Evolutionary conservation across 345 rosid genomes (phyloP), one percentile per base, ranked within the genome.

Genomic region (Eutrema japonicum): DNA sequence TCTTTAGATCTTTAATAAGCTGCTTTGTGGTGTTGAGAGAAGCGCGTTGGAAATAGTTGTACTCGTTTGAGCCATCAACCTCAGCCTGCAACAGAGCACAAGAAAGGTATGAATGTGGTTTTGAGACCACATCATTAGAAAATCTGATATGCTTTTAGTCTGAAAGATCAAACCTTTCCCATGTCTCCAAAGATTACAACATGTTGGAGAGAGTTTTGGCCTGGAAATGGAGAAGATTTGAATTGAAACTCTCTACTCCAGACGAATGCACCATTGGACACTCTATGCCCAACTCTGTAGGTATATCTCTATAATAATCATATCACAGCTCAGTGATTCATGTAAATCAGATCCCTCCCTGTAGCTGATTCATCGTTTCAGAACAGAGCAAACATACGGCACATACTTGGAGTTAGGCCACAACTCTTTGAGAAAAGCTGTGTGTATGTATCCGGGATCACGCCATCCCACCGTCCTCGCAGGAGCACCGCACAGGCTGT

Each of bases 401-500:
- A 14, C 29, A 46, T 82, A 89, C 94, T 64, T 60, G 71, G 66
- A 40, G 26, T 83, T 83, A 33, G 96, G 92, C 90, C 90, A 89
- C 47, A 89, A 53, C 42, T 83, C 96, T 82, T 84, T 82, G 75
- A 89, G 83, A 45, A 87, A 85, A 67, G 90, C 76, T 50, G 96
- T 85, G 72, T 89, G 96, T 71, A 84, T 85, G 68, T 54, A 85
- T 73, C 96, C 96, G 32, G 96, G 92, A 84, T 89, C 92, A 60
- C 96, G 87, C 92, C 96, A 89, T 59, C 96, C 96, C 0, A 87
- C 87, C 0, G 90, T 84, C 32, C 87, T 84, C 58, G 96, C 96
- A 30, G 92, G 90, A 42, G 83, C 63, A 86, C 91, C 91, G 13
- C 96, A 90, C 88, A 87, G 75, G 67, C 80, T 83, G 54, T 74